A percentile compares a stretch with the other conserved stretches of the same genome.
These are phyloP conservation scores for Hymenoscyphus scutula DNA, from an alignment of 2,329 filamentous ascomycete species.

Conservation along the genomic window DNA sequence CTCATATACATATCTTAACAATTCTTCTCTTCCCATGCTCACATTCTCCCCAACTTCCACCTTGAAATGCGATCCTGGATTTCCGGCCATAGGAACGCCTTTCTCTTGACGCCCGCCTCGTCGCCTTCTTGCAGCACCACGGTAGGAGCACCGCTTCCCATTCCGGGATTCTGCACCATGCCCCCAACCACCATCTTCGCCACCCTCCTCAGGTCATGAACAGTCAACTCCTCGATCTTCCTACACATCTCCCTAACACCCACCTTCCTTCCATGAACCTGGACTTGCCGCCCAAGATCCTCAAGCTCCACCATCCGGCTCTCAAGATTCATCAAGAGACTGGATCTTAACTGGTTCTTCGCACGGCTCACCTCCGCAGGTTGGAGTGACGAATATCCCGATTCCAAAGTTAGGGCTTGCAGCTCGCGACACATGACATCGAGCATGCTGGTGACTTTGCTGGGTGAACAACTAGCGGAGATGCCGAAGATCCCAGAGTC, in stretches of 20 bases:
- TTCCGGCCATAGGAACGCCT: conserved; percentile 76
- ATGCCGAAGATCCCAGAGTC: conserved; percentile 96
- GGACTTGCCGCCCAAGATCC: conserved; percentile 89
- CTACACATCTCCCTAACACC: conserved; percentile 91
- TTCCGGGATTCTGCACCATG: conserved; percentile 68
- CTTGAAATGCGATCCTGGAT: conserved; percentile 82
- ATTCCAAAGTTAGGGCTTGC: conserved; percentile 71
- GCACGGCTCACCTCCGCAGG: conserved; percentile 80
- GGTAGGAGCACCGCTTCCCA: conserved; percentile 83
- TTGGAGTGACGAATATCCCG: conserved; percentile 70
- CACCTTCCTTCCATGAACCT: conserved; percentile 92
- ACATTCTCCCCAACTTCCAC: conserved; percentile 71
- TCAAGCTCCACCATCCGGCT: conserved; percentile 96
- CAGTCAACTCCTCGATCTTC: conserved; percentile 78
- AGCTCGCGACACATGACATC: conserved; percentile 95
- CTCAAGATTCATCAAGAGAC: conserved; percentile 95
- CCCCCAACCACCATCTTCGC: conserved; percentile 77
- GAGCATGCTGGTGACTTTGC: conserved; percentile 77
- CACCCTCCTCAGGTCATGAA: conserved; percentile 77
- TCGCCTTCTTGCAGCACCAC: conserved; percentile 93
- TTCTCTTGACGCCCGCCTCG: conserved; percentile 61
- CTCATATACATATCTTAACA: no score
- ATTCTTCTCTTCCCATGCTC: no score
- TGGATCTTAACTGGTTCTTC: conserved; percentile 93
- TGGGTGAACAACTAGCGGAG: conserved; percentile 78